Percentiles rank a stretch among this genome's conserved stretches.
These are phyloP conservation scores for Trichoderma atrobrunneum DNA, from an alignment of 2,329 filamentous ascomycete genomes.

Conservation along the genomic window DNA sequence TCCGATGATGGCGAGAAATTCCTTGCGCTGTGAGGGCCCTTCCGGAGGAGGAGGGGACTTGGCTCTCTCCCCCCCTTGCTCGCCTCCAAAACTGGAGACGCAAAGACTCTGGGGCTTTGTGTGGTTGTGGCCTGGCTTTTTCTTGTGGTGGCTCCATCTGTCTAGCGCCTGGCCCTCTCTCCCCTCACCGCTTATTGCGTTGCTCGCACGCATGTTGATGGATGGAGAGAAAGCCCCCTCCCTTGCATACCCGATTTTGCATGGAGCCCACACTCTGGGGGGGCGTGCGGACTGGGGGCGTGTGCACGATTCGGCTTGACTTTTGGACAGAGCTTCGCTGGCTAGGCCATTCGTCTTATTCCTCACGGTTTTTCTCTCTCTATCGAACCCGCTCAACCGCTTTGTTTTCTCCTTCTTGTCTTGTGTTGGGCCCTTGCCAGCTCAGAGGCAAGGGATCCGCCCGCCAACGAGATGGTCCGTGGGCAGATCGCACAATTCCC, in stretches of 20 bases:
- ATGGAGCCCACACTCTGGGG: constrained; percentile 7
- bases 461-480: constrained; percentile 11
- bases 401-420: constrained; percentile 13
- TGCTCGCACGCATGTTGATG: constrained; percentile 16
- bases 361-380: neutral
- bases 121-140: constrained; percentile 2
- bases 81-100: neutral
- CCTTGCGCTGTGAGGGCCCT: neutral
- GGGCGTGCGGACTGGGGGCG: constrained; percentile 5
- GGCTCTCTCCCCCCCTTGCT: neutral
- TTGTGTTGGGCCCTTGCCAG: constrained; percentile 17
- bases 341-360: constrained; percentile 8
- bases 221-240: constrained; percentile 19
- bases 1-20: neutral
- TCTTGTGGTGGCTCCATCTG: constrained; percentile 16
- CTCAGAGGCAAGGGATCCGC: constrained; percentile 18
- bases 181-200: constrained; percentile 23
- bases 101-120: neutral
- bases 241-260: constrained; percentile 23
- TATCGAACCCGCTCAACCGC: neutral
- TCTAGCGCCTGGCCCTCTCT: neutral
- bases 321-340: neutral
- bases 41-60: neutral
- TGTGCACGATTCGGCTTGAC: constrained; percentile 3
- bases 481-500: constrained; percentile 14